Percentiles rank a stretch among this genome's conserved stretches.
Conservation (phyloP, 495 filamentous ascomycete genomes). For the Paragyromitra xinjiangensis region DNA sequence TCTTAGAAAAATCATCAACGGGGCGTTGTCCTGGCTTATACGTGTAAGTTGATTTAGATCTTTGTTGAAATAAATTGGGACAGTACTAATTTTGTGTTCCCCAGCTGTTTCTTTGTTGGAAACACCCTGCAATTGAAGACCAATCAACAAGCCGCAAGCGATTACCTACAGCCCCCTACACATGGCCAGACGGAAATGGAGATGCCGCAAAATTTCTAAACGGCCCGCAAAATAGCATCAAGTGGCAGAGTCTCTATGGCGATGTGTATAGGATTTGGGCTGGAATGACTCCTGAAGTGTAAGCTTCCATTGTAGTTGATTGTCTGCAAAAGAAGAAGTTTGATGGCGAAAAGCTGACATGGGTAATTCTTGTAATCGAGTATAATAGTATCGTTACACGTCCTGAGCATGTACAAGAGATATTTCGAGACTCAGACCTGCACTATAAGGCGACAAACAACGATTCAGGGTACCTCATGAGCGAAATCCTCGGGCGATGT, state of each 20-base stretch:
- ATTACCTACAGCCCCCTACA: background rate
- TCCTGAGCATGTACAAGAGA: background rate
- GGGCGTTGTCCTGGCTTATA: background rate
- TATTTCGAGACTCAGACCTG: background rate
- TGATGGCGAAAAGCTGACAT: background rate
- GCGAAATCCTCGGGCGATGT: background rate
- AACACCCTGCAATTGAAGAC: background rate
- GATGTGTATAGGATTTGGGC: slow-evolving; percentile 10
- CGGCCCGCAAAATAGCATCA: slow-evolving; percentile 8
- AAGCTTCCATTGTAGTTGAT: background rate
- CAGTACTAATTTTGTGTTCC: background rate
- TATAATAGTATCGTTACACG: background rate
- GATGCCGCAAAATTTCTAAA: slow-evolving; percentile 10
- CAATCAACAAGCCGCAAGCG: background rate
- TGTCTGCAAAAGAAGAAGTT: background rate
- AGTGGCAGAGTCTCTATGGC: background rate
- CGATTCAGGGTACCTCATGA: slow-evolving; percentile 2
- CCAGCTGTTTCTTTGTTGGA: background rate
- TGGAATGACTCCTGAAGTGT: slow-evolving; percentile 3
- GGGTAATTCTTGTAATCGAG: background rate
- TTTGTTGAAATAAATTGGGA: background rate
- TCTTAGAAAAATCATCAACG: background rate
- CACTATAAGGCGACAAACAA: slow-evolving; percentile 3
- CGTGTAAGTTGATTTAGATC: background rate
- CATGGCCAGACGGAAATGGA: slow-evolving; percentile 5